Percentiles rank a stretch among this genome's conserved stretches.
Evolutionary conservation across 768 basidiomycete genomes (phyloP).

Genomic region (Artomyces pyxidatus): DNA sequence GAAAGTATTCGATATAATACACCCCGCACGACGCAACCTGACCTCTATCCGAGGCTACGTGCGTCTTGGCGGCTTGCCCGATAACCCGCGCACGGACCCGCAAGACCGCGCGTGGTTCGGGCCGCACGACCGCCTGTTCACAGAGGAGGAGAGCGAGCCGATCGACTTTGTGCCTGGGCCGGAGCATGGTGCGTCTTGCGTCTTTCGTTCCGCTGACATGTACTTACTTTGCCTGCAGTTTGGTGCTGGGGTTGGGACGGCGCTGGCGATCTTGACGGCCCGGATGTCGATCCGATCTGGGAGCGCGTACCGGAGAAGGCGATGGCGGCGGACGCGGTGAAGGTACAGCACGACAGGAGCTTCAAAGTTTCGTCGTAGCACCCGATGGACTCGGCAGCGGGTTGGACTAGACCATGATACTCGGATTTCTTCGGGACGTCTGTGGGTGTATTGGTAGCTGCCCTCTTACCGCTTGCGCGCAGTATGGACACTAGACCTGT

Average conservation of each 20-base stretch:
- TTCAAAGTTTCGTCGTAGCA: slow-evolving; percentile 7
- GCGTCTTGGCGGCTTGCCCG: slow-evolving; percentile 92
- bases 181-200: slow-evolving; percentile 60
- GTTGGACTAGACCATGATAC: too few relatives aligned
- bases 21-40: slow-evolving; percentile 82
- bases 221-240: slow-evolving; percentile 38
- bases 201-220: not conserved
- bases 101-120: slow-evolving; percentile 99
- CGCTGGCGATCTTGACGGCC: slow-evolving; percentile 94
- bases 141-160: slow-evolving; percentile 74
- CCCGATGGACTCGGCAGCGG: too few relatives aligned
- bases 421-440: too few relatives aligned
- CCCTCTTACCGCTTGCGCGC: too few relatives aligned
- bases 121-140: slow-evolving; percentile 91
- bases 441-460: too few relatives aligned
- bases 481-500: too few relatives aligned
- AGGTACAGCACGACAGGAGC: slow-evolving; percentile 60
- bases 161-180: slow-evolving; percentile 78
- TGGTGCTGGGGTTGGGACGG: slow-evolving; percentile 99
- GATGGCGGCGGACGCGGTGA: slow-evolving; percentile 47
- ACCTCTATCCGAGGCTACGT: slow-evolving; percentile 94
- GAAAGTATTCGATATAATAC: slow-evolving; percentile 93
- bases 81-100: slow-evolving; percentile 93
- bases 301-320: slow-evolving; percentile 71
- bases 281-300: slow-evolving; percentile 98